These are phyloP conservation scores for Neotropicomus parvogracilis DNA, from an alignment of 1,284 basidiomycete genomes.

Conservation along the genomic window DNA sequence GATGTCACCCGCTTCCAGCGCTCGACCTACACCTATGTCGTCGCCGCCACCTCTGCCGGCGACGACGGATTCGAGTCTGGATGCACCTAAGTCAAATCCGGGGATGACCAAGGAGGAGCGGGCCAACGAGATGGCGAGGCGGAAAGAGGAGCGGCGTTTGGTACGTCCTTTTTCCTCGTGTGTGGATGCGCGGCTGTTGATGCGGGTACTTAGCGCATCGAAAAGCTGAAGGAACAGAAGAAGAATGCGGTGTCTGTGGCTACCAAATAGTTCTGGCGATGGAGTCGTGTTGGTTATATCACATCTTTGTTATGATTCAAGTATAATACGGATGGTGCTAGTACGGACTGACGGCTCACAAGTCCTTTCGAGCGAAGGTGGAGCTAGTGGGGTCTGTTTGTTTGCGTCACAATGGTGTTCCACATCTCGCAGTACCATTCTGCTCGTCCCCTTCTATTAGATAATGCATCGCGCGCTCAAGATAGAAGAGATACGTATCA, in stretches of 20 bases:
- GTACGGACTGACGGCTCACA: no score
- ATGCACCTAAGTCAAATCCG: conserved; percentile 15
- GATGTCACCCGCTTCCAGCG: conserved; percentile 21
- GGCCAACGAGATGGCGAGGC: conserved; percentile 81
- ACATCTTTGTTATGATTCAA: no score
- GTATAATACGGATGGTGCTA: no score
- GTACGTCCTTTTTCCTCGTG: conserved; percentile 37
- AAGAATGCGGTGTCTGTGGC: conserved; percentile 37
- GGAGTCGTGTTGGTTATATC: no score
- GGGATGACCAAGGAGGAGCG: conserved; percentile 82
- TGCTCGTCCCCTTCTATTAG: no score
- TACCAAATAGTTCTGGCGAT: conserved; percentile 9
- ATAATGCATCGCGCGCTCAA: no score
- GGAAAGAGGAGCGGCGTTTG: conserved; percentile 85
- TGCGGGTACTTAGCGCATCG: conserved; percentile 49
- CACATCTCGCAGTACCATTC: no score
- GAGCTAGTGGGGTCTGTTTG: no score
- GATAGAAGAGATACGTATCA: no score
- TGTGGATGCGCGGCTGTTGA: no score
- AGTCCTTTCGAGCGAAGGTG: no score
- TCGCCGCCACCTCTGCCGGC: conserved; percentile 19
- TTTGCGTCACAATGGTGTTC: no score
- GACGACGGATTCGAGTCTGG: conserved; percentile 5
- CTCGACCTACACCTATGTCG: conserved; percentile 25
- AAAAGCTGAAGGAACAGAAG: conserved; percentile 69